Evolutionary conservation across 441 rosid species (phyloP).

Genomic region (Pelargonium cotyledonis): DNA sequence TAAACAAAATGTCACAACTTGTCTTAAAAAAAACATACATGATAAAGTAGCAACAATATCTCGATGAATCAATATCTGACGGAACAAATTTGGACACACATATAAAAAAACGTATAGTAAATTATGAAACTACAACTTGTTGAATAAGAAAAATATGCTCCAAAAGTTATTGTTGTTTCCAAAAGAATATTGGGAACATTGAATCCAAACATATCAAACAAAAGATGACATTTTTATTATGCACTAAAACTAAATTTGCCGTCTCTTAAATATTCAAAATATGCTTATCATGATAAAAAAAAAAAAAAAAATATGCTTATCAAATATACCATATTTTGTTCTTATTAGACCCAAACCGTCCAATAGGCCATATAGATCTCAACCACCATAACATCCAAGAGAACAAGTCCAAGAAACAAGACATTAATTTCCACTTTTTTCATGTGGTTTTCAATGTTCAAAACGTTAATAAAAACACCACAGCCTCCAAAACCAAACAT

Average conservation of each 20-base stretch:
- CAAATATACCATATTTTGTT: neutral
- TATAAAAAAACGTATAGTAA: no score
- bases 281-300: neutral
- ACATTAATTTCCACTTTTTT: neutral
- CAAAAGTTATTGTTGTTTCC: no score
- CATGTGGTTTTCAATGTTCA: neutral
- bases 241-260: neutral
- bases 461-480: neutral
- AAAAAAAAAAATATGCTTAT: no score
- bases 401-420: neutral
- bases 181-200: neutral
- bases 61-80: no score
- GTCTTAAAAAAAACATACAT: no score
- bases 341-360: neutral
- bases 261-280: neutral
- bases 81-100: no score
- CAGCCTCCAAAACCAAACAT: neutral
- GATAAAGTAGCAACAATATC: no score
- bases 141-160: no score
- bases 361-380: neutral
- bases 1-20: no score
- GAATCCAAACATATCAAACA: neutral
- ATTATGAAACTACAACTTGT: no score
- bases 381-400: neutral
- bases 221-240: no score